phyloP scores from a whole-genome alignment of 768 basidiomycete species.

The Galerina marginata region DNA sequence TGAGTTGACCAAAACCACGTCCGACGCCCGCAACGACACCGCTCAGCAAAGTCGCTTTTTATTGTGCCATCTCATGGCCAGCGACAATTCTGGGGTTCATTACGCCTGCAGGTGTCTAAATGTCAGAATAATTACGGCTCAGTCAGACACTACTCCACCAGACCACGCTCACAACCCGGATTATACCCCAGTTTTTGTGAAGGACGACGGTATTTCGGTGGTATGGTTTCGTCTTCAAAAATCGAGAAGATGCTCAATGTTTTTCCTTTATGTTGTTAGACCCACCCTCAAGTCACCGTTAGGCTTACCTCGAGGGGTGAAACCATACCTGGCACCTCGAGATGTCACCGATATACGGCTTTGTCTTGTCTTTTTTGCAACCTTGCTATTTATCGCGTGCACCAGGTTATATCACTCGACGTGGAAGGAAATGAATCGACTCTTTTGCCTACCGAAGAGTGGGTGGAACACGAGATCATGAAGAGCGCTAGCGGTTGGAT shows the following conservation, averaged over 20 bases:
- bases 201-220: constrained; percentile 67
- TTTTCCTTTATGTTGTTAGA: constrained; percentile 42
- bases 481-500: constrained; percentile 76
- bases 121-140: constrained; percentile 55
- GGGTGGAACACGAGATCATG: constrained; percentile 76
- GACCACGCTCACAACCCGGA: constrained; percentile 41
- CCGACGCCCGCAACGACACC: constrained; percentile 23
- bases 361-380: constrained; percentile 76
- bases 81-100: constrained; percentile 18
- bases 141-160: constrained; percentile 36
- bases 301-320: constrained; percentile 57
- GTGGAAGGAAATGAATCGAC: constrained; percentile 67
- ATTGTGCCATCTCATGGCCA: constrained; percentile 34
- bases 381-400: constrained; percentile 69
- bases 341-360: constrained; percentile 63
- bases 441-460: constrained; percentile 73
- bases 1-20: constrained; percentile 29
- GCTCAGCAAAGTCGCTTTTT: constrained; percentile 13
- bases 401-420: constrained; percentile 61
- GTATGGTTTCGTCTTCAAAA: constrained; percentile 45
- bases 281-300: constrained; percentile 73
- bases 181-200: constrained; percentile 64
- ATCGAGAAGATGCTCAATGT: constrained; percentile 6
- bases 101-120: constrained; percentile 79
- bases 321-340: constrained; percentile 48